Base-by-base conservation (phyloP, 192 early-diverging fungal genomes). In the Phlyctochytrium arcticum region DNA sequence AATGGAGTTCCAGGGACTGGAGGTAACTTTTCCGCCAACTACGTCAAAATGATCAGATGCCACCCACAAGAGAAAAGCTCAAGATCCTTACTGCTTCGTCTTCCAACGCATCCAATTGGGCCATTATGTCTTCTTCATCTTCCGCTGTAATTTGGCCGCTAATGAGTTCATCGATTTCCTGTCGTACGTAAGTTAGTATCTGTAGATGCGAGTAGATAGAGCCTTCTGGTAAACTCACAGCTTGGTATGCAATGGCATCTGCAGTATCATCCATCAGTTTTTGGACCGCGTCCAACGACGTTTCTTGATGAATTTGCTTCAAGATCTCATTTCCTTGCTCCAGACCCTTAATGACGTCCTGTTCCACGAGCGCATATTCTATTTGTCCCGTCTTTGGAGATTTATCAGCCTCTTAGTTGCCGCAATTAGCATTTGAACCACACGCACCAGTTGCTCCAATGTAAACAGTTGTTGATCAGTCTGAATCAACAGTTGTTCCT, bases 171-270 rank as follows among this genome's bases (percentile, higher is more conserved):
- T 87, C 85, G 60, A 94, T 89, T 81, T 94, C 90, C 83, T 89
- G 44, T 50, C 12, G 36, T 8, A 26, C 6, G 49, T 23, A 27
- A 36, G 34, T 50, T 17, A 26, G 31, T 34, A 35, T 62, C 36
- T 1, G 56, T 23, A 36, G n/a, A 21, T 15, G 12, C 7, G 8
- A 0, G 24, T 3, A 6, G 1, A 24, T 31, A 19, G 30, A 4
- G 10, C 6, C 27, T 9, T 6, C 19, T 10, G 12, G 36, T 7
- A 21, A 23, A 46, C 59, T 68, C 72, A 90, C 90, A 46, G 93
- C 89, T 73, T 99, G 96, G 67, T 97, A 97, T 1, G 89, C 91
- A 69, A 99, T 92, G 10, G 89, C 91, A 36, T 99, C 97, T 4
- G 88, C 90, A 1, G 95, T 98, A 55, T 99, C 94, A 62, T 98